These are phyloP conservation scores for Phytophthora vignae DNA, from an alignment of 352 stramenopile species.

Conservation along the genomic window DNA sequence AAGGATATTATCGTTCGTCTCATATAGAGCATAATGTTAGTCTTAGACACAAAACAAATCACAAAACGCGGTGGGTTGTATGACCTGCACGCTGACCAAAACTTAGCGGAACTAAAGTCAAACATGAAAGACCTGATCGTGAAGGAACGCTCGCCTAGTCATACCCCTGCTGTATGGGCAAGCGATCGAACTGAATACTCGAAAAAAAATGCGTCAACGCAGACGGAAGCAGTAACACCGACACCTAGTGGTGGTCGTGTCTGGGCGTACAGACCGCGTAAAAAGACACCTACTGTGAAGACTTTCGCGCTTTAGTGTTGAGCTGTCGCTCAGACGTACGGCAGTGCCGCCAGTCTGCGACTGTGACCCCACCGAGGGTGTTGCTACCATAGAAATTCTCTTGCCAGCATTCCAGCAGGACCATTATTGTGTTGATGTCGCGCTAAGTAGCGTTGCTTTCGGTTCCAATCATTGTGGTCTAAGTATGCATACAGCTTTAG, in stretches of 20 bases:
- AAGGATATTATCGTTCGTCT: slow-evolving; percentile 9
- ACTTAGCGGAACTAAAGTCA: slow-evolving; percentile 15
- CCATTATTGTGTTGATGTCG: neutral
- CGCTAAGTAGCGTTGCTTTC: neutral
- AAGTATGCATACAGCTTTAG: neutral
- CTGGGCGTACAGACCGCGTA: neutral
- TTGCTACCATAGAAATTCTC: neutral
- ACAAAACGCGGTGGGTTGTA: slow-evolving; percentile 3
- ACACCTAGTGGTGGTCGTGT: neutral
- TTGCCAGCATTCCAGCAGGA: neutral
- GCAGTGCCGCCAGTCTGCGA: no score
- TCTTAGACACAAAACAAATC: neutral
- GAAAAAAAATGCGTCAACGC: neutral
- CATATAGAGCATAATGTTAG: neutral
- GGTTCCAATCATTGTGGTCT: neutral
- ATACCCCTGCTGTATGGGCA: neutral
- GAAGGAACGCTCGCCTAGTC: neutral
- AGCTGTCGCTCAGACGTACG: no score
- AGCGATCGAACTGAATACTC: neutral
- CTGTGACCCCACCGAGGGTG: no score
- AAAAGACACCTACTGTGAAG: neutral
- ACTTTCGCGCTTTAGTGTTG: slow-evolving; percentile 1
- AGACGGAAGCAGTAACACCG: no score
- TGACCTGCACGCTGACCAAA: slow-evolving; percentile 9
- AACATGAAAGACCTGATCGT: slow-evolving; percentile 15